Evolutionary conservation across 192 early-diverging fungal species (phyloP).

Genomic region (Coemansia biformis): DNA sequence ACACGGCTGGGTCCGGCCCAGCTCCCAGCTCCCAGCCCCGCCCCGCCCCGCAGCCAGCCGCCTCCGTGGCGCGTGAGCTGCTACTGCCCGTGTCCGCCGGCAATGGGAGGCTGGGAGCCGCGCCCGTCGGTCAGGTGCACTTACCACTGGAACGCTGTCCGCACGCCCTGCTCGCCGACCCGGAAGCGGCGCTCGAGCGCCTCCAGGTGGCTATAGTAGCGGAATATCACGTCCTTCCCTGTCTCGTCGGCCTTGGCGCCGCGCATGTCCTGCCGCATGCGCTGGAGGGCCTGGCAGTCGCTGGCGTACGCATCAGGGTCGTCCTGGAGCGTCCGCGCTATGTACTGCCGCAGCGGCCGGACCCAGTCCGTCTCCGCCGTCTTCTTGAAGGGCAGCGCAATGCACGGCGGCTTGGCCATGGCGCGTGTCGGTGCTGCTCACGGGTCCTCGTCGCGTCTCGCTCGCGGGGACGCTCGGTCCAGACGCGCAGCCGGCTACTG

Average conservation of each 20-base stretch:
- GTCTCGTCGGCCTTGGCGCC: constrained; percentile 92
- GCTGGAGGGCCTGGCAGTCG: constrained; percentile 80
- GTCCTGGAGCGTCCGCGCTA: constrained; percentile 78
- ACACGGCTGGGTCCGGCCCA: too few relatives aligned
- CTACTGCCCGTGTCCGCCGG: too few relatives aligned
- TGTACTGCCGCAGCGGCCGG: constrained; percentile 77
- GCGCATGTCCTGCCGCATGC: constrained; percentile 90
- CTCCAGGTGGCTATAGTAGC: constrained; percentile 96
- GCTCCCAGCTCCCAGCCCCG: too few relatives aligned
- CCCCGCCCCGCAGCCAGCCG: too few relatives aligned
- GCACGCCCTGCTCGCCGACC: constrained; percentile 86
- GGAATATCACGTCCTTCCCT: constrained; percentile 88
- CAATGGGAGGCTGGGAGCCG: too few relatives aligned
- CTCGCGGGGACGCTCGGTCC: too few relatives aligned
- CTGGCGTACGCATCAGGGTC: constrained; percentile 86
- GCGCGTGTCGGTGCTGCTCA: neutral
- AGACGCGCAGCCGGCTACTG: too few relatives aligned
- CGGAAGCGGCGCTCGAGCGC: constrained; percentile 89
- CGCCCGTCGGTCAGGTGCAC: too few relatives aligned
- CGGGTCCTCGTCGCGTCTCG: neutral
- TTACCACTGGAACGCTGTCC: constrained; percentile 88
- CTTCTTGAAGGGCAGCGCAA: constrained; percentile 66
- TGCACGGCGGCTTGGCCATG: constrained; percentile 45
- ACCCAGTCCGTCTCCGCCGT: constrained; percentile 92
- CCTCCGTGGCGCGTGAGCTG: too few relatives aligned